These are phyloP conservation scores for Stramenopiles sp. DNA, from an alignment of 352 stramenopile species.

Conservation along the genomic window DNA sequence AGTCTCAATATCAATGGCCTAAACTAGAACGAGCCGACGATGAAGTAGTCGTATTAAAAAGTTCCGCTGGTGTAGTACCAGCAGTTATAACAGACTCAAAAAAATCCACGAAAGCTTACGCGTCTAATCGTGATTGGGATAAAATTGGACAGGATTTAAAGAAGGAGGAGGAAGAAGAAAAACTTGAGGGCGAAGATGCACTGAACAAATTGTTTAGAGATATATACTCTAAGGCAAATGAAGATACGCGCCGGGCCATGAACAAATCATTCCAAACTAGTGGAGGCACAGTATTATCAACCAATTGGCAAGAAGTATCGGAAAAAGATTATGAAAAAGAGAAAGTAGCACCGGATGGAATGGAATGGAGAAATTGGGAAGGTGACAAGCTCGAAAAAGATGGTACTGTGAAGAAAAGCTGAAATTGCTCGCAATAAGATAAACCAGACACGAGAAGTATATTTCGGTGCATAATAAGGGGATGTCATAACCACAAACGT, in stretches of 20 bases:
- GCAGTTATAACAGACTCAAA: conserved; percentile 29
- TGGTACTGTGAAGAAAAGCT: not conserved
- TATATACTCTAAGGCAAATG: conserved; percentile 70
- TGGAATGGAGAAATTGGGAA: conserved; percentile 68
- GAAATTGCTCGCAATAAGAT: not conserved
- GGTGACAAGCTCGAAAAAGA: conserved; percentile 21
- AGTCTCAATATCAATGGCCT: conserved; percentile 22
- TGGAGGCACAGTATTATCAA: conserved; percentile 67
- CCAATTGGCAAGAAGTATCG: conserved; percentile 67
- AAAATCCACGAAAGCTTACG: conserved; percentile 39
- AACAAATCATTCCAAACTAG: conserved; percentile 80
- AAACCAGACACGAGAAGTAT: too few species aligned
- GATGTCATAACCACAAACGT: too few species aligned
- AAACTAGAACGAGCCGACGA: conserved; percentile 49
- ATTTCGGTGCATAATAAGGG: too few species aligned
- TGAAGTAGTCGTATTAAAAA: conserved; percentile 28
- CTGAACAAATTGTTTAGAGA: conserved; percentile 70
- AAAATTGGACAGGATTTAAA: conserved; percentile 49
- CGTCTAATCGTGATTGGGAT: conserved; percentile 61
- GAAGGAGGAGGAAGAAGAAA: conserved; percentile 54
- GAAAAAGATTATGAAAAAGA: conserved; percentile 70
- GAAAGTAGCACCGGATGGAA: conserved; percentile 48
- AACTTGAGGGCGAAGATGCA: conserved; percentile 65
- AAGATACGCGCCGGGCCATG: conserved; percentile 67
- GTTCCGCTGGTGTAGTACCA: conserved; percentile 29